Base-by-base conservation (phyloP, 345 rosid genomes). In the Citrus sp. region DNA sequence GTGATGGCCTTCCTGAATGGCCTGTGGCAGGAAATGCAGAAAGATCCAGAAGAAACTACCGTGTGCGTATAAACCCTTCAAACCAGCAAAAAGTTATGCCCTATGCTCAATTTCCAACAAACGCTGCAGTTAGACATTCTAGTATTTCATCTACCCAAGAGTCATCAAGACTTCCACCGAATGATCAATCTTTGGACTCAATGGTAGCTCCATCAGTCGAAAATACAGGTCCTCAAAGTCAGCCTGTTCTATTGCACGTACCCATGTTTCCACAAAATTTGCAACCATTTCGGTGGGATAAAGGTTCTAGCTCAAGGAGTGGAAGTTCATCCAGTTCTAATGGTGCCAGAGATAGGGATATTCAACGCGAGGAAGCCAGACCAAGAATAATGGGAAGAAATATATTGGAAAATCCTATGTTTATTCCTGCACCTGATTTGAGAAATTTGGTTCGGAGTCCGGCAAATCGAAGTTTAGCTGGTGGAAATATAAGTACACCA, bases 201-300 rank as follows among this genome's bases (percentile, higher is more conserved):
- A 84, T 91, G 81, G 73, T 85, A 49, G 78, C 84, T 25, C 80
- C 87, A 58, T 76, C 80, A 21, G 77, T 81, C 30, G 89, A 86
- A 78, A 79, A 64, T 73, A 16, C 81, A 59, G 65, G 74, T 70
- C 49, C 85, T 73, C 92, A 77, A 62, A 75, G 69, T 58, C 92
- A 79, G 66, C 80, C 88, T 66, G 73, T 80, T 77, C 84, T 78
- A 21, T 54, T 80, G 73, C 88, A 85, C 74, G 86, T 85, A 79
- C 93, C 91, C 27, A 71, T 80, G 79, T 74, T 89, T 82, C 90
- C 89, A 19, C 90, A 80, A 73, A 86, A 82, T 76, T 82, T 83
- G 75, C 92, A 80, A 28, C 72, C 94, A 74, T 80, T 87, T 80
- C 82, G 89, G 65, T 89, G 92, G 93, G 87, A 68, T 80, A 86